Percentiles rank a stretch among this genome's conserved stretches.
Conservation (phyloP, 345 rosid species). For the Gossypium anomalum region DNA sequence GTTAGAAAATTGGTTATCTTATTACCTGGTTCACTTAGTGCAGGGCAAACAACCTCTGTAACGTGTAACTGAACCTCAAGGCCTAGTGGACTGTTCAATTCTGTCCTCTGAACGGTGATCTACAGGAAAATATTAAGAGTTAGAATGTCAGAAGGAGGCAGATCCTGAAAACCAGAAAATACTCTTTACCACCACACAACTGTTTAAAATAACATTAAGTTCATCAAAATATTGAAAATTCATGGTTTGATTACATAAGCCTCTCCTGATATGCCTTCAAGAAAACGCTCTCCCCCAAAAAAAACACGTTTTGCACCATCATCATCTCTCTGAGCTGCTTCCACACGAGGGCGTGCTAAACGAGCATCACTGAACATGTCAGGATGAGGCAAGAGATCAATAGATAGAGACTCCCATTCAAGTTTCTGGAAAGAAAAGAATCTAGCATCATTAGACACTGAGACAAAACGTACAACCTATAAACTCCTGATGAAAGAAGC, state of each 20-base stretch:
- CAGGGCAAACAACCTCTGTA: constrained; percentile 96
- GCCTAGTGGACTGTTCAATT: constrained; percentile 82
- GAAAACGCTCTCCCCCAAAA: constrained; percentile 98
- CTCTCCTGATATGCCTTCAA: constrained; percentile 93
- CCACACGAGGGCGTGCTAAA: constrained; percentile 61
- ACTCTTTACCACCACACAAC: constrained; percentile 8
- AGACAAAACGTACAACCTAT: background rate
- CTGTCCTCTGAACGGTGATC: constrained; percentile 97
- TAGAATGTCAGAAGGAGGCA: constrained; percentile 17
- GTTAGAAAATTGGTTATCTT: background rate
- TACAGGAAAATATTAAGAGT: constrained; percentile 28
- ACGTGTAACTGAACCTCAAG: constrained; percentile 97
- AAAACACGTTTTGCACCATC: constrained; percentile 98
- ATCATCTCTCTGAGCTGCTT: constrained; percentile 69
- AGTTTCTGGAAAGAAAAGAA: constrained; percentile 68
- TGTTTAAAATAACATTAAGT: constrained; percentile 15
- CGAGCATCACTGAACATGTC: constrained; percentile 95
- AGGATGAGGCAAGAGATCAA: constrained; percentile 99
- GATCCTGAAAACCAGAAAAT: background rate
- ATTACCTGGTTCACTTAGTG: constrained; percentile 96
- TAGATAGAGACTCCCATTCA: constrained; percentile 94
- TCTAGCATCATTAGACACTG: constrained; percentile 27
- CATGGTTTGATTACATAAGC: constrained; percentile 67
- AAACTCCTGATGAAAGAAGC: background rate
- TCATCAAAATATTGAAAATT: constrained; percentile 19